Evolutionary conservation across 768 basidiomycete species (phyloP), one percentile per base, ranked within the genome.

Genomic region (Steccherinum ochraceum): DNA sequence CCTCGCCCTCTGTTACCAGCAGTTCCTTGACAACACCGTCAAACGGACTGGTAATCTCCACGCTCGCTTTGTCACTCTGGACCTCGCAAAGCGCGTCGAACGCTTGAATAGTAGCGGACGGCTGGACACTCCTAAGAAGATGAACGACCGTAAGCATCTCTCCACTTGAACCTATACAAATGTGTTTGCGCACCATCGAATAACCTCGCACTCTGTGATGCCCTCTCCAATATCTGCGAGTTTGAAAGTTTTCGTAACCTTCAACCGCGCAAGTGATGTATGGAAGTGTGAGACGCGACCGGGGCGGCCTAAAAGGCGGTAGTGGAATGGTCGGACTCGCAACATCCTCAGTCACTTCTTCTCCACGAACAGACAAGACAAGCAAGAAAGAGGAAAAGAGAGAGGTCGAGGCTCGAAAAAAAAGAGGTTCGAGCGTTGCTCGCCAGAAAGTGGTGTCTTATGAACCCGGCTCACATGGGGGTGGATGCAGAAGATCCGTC

Each of bases 181-280:
- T 7, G 5, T 43, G 41, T 23, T 43, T 23, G 58, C 61, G 35
- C 20, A 61, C 90, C 91, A 93, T 65, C 83, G 84, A 44, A 94
- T 82, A 56, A 93, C 78, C 68, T 94, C 89, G 61, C 88, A 89
- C 66, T 93, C 90, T 20, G 89, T 91, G 57, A 93, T 92, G 4
- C 91, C 91, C 67, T 93, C 90, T 3, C 92, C 90, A 61, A 93
- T 89, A 63, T 91, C 88, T 1, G 88, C 87, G 35, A 90, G 78
- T 51, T 81, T 88, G 72, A 89, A 89, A 7, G 73, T 78, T 51
- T 85, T 71, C n/a, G 75, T 50, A 12, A 70, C 64, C 47, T 68
- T 74, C 1, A 61, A 67, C 41, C 59, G 60, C 13, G 65, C 48
- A 16, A 55, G 56, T 1, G 64, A 67, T 2, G 64, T 59, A 56